Percentiles rank a stretch among this genome's conserved stretches.
These are phyloP conservation scores for Pueraria montana DNA, from an alignment of 306 rosid genomes.

Conservation along the genomic window DNA sequence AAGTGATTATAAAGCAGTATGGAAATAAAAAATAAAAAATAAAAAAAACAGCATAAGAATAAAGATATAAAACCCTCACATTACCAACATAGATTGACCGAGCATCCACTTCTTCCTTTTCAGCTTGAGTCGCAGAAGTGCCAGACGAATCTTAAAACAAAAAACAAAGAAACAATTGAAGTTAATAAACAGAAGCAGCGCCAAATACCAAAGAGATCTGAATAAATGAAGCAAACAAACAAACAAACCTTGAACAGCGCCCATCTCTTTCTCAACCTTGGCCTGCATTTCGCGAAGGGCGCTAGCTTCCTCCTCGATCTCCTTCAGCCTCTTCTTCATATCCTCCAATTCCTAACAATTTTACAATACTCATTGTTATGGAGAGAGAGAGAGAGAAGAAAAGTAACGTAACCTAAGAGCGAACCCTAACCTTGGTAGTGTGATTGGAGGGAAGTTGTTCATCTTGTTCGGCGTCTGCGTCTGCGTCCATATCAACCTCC, in stretches of 20 bases:
- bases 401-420: neutral
- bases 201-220: conserved; percentile 42
- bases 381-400: neutral
- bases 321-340: conserved; percentile 97
- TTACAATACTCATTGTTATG: neutral
- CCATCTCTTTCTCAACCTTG: conserved; percentile 99
- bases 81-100: conserved; percentile 99
- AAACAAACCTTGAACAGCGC: conserved; percentile 75
- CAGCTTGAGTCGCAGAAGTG: conserved; percentile 87
- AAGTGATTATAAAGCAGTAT: conserved; percentile 10
- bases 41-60: neutral
- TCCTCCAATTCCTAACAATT: conserved; percentile 88
- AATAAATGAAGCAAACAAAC: neutral
- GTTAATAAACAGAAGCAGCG: neutral
- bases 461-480: conserved; percentile 47
- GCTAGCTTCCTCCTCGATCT: conserved; percentile 95
- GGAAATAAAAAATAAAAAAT: neutral
- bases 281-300: conserved; percentile 99
- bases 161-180: conserved; percentile 15
- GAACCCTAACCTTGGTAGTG: conserved; percentile 51
- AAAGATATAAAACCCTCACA: conserved; percentile 70
- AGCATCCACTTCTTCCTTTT: conserved; percentile 98
- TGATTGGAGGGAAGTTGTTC: conserved; percentile 46
- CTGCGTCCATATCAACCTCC: conserved; percentile 54
- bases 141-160: conserved; percentile 75